Evolutionary conservation across 192 early-diverging fungal genomes (phyloP), one percentile per base, ranked within the genome.

Genomic region (Backusella psychrophila): DNA sequence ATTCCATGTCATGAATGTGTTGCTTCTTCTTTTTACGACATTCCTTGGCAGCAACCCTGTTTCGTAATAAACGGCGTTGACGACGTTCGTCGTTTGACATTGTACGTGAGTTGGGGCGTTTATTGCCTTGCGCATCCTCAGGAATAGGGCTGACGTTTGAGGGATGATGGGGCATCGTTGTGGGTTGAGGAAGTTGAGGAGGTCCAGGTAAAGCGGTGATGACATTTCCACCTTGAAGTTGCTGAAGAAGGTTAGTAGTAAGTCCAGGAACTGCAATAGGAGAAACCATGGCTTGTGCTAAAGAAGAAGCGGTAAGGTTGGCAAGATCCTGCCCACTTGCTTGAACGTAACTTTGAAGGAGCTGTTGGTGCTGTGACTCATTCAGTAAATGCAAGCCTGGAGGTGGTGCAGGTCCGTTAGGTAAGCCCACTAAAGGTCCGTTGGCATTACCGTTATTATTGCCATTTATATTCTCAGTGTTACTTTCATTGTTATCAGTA

Each of bases 1-100:
- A 85, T 69, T 94, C 92, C 66, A 95, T 85, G 42, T 91, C 92
- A 21, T 82, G 80, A 34, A 95, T 90, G 73, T 90, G 93, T n/a
- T 84, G 87, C 78, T 95, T 95, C 80, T 94, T 94, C 79, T 95
- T 95, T 72, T 92, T 91, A 7, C 94, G 89, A 67, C 93, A 95
- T 77, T 94, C 94, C 81, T 94, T 94, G 69, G 94, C 94, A 0
- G 94, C 94, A 21, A 94, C 83, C 7, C 94, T 83, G 83, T 95
- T 95, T 71, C 92, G 88, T 75, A 90, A 83, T 77, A 95, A 77
- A 7, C 94, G 85, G 31, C 94, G 89, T 65, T 92, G 90, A 73
- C 93, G 87, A 44, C 92, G 87, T 77, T 95, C 93, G 21, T 94
- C 93, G 19, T 89, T 85, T 1, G 91, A 90, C 73, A 86, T 81